Base-by-base conservation (phyloP, 2,329 filamentous ascomycete species). In the Alternaria tenuissima region DNA sequence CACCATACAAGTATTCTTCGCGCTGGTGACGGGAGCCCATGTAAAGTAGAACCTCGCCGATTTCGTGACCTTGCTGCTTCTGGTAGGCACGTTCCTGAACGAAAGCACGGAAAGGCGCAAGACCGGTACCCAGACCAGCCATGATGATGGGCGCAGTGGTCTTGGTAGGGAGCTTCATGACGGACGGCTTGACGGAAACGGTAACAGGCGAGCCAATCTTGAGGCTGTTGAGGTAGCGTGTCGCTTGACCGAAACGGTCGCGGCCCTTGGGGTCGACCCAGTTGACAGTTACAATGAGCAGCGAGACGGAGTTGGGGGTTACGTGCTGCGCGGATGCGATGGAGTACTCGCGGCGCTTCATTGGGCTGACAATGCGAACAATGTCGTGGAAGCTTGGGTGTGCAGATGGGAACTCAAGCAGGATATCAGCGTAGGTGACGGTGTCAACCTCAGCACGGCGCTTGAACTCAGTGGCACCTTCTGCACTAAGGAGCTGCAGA, bases 91-190 rank as follows among this genome's bases (percentile, higher is more conserved):
- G 94, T 83, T 99, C 95, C 82, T 99, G 95, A 47, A 98, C 91
- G 76, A 99, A 99, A 61, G 95, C 95, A 67, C 95, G 93, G 92
- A 99, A 99, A n/a, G 95, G 95, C 1, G 95, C 95, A 22, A 99
- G 89, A 76, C 95, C 95, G 0, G 95, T 99, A 65, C 95, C 95
- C n/a, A 98, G 90, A 79, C 95, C 95, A 9, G 95, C 95, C 94
- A 99, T 97, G 85, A 99, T 97, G 76, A 99, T 89, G 41, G 95
- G 95, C 48, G 94, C 92, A 38, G 92, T 95, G 70, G 94, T 90
- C 77, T 89, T 90, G 62, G 87, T 82, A 5, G 95, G 95, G n/a
- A 99, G 87, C 83, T 98, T 99, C 95, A 99, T 99, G 68, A 98
- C 95, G 24, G 93, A 97, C 0, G 95, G 93, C 84, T 99, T 99